Base-by-base conservation (phyloP, 106 monocot genomes). In the Hemerocallis citrina region DNA sequence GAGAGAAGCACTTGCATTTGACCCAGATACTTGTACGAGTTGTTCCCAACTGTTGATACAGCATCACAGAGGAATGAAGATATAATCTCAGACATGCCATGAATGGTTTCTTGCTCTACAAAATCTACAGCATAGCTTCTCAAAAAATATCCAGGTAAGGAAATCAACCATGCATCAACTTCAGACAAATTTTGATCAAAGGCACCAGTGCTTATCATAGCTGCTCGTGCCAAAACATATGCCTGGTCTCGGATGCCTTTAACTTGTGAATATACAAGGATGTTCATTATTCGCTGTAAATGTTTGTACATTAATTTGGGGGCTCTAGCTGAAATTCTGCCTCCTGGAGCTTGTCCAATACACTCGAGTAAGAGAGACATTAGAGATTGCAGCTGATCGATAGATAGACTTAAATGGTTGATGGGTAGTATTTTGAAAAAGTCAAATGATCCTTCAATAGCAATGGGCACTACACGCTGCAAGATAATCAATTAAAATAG, bases 131-230 rank as follows among this genome's bases (percentile, higher is more conserved):
- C 23, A 47, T 30, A 21, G 2, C 38, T 51, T 37, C 61, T 48
- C 46, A 11, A 67, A 25, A 61, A 64, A 31, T 69, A 91, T 65
- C 74, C 78, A 42, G 90, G 84, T 70, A 91, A 66, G 65, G 77
- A 84, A 39, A 62, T 45, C 19, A 98, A 71, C 96, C 96, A 98
- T 60, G 76, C 84, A 80, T 98, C 87, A 75, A 88, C 72, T 75
- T 98, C 96, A 38, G 52, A 67, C 16, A 79, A n/a, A 60, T 87
- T 85, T 21, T 77, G 52, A 57, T 88, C 91, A 73, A 98, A 98
- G 3, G 91, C 96, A 70, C 96, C 96, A 60, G 96, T 88, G 65
- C 78, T 98, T 47, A 79, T 62, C 87, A 98, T 81, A 39, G 91
- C 86, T 55, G 76, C 69, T 25, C 77, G 75, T 55, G 79, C 84